A percentile compares a stretch with the other conserved stretches of the same genome.
Evolutionary conservation across 768 basidiomycete species (phyloP).

Genomic region (Phanerochaete carnosa): DNA sequence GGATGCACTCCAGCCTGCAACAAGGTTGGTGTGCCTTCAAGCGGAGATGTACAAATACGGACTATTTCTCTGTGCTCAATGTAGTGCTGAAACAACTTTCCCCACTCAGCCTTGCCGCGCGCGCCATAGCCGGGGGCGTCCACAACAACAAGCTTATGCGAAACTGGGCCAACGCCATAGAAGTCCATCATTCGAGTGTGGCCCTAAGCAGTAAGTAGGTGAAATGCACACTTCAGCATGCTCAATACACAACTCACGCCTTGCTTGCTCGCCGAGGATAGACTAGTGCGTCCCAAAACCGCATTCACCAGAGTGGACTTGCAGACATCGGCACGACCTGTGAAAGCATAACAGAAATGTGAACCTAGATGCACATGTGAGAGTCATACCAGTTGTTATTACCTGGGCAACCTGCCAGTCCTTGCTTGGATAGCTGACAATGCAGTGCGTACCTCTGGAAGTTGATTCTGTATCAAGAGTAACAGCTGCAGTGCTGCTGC

Average conservation of each 20-base stretch:
- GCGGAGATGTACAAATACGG: conserved; percentile 21
- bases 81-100: conserved; percentile 64
- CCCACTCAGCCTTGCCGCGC: conserved; percentile 75
- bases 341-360: not conserved
- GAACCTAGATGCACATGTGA: not conserved
- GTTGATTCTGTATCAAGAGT: conserved; percentile 16
- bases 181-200: conserved; percentile 72
- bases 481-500: conserved; percentile 12
- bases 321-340: conserved; percentile 77
- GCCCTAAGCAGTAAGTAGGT: conserved; percentile 41
- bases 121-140: conserved; percentile 82
- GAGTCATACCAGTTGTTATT: not conserved
- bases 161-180: conserved; percentile 55
- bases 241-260: conserved; percentile 43
- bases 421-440: not conserved
- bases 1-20: conserved; percentile 63
- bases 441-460: conserved; percentile 23
- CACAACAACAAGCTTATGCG: conserved; percentile 61
- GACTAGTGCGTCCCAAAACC: conserved; percentile 51
- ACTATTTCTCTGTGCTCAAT: conserved; percentile 60
- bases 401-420: not conserved
- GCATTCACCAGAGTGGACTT: conserved; percentile 76
- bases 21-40: not conserved
- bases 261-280: conserved; percentile 66
- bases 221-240: not conserved